Base-by-base conservation (phyloP, 176 grass and related monocot species). In the Eleusine indica region DNA sequence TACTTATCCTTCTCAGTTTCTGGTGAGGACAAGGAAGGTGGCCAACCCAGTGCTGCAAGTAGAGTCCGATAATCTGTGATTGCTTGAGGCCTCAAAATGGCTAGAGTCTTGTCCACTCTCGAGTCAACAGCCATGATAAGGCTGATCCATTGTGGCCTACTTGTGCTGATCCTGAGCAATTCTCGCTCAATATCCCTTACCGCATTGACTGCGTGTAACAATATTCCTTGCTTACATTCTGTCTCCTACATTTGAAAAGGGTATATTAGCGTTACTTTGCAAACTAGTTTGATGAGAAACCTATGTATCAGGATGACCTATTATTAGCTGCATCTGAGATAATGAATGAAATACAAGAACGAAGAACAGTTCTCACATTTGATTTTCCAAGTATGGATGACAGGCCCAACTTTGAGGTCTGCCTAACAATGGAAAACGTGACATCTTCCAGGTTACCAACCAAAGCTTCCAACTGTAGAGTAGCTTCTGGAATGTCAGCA, bases 401-500 rank as follows among this genome's bases (percentile, higher is more conserved):
- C 4, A 87, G 82, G 83, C 83, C 87, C 47, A 84, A 73, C 80
- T 80, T 90, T 38, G 89, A 87, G 42, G 89, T 78, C 64, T 89
- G 89, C 18, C 87, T 86, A 68, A 95, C 62, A 25, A 95, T 93
- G 30, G 89, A 83, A 78, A 91, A 95, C 78, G 93, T 46, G 66
- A 51, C 74, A 91, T 98, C 93, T 93, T 98, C 96, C 64, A 98
- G 91, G 65, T 98, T 92, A 63, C 96, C 96, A 76, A 98, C 96
- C 84, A 98, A 89, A 88, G 91, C 85, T 89, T 98, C 93, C 83
- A 98, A 86, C 82, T 93, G 82, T 88, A 98, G 87, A 79, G 93
- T 84, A 88, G 87, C 87, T 85, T 93, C 96, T 95, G 91, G 89
- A 95, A 90, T 54, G 80, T 82, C 78, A 94, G 89, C 84, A 44